Base-by-base conservation (phyloP, 208 protist genomes). In the Crithidia expoeki region DNA sequence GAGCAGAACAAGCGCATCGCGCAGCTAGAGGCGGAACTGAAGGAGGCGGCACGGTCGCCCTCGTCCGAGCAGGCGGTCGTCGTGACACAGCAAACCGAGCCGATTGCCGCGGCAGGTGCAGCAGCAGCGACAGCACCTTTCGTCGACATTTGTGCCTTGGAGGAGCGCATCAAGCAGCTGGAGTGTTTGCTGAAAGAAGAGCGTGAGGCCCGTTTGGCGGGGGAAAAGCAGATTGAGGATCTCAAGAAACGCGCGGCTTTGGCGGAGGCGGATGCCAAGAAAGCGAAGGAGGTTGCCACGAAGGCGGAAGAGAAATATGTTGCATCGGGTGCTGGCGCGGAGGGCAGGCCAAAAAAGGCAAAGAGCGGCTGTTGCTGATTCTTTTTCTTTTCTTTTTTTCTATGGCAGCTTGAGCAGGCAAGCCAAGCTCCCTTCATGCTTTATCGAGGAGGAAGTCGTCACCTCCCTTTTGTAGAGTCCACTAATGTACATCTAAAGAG, bases 361-460 rank as follows among this genome's bases (percentile, higher is more conserved):
- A 86, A 83, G 46, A 19, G 21, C 17, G 65, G 73, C 23, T 86
- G 83, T 65, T 87, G 69, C 36, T 86, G 55, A 30, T 72, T 63
- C 17, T 38, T 16, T 5, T 2, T 30, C 28, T 61, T n/a, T n/a
- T n/a, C n/a, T n/a, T n/a, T n/a, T n/a, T n/a, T n/a, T n/a, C n/a
- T n/a, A n/a, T n/a, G n/a, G n/a, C n/a, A n/a, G n/a, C n/a, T n/a
- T n/a, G n/a, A n/a, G n/a, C n/a, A n/a, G n/a, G n/a, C n/a, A n/a
- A n/a, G n/a, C n/a, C n/a, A n/a, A n/a, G n/a, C n/a, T n/a, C n/a
- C n/a, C n/a, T n/a, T n/a, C n/a, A n/a, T n/a, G n/a, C n/a, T n/a
- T n/a, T n/a, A n/a, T n/a, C n/a, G n/a, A n/a, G n/a, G n/a, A n/a
- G n/a, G n/a, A n/a, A n/a, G n/a, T n/a, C n/a, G n/a, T n/a, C n/a